These are phyloP conservation scores for Nidularia pulvinata DNA, from an alignment of 768 basidiomycete species.

Conservation along the genomic window DNA sequence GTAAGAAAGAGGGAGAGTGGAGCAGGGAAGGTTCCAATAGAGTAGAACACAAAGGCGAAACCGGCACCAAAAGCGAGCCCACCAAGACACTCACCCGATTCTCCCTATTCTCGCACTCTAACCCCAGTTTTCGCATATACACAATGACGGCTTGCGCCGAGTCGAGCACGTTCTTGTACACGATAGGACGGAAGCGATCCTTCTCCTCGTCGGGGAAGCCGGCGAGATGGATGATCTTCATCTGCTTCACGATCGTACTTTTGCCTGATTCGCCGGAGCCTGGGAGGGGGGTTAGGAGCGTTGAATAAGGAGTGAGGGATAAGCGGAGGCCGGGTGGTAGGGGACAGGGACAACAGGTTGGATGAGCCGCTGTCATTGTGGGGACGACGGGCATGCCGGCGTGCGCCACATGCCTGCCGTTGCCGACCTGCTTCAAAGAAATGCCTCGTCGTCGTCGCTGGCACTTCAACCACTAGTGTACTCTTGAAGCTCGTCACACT, in stretches of 20 bases:
- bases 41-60: conserved; percentile 3
- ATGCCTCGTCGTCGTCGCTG: no score
- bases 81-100: conserved; percentile 52
- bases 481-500: no score
- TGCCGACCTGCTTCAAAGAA: no score
- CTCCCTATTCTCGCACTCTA: conserved; percentile 67
- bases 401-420: no score
- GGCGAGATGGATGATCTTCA: conserved; percentile 97
- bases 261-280: conserved; percentile 97
- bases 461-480: no score
- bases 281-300: conserved; percentile 20
- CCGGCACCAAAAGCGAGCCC: neutral
- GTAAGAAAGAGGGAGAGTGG: neutral
- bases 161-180: conserved; percentile 89
- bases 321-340: neutral
- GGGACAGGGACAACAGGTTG: neutral
- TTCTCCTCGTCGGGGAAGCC: conserved; percentile 85
- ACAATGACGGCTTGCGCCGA: conserved; percentile 84
- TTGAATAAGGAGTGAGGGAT: neutral
- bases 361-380: no score
- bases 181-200: conserved; percentile 70
- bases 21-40: neutral
- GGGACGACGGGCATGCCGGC: no score
- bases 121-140: conserved; percentile 84
- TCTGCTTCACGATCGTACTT: conserved; percentile 96